Evolutionary conservation across 176 grass and related monocot species (phyloP), one percentile per base, ranked within the genome.

Genomic region (Ensete glaucum): DNA sequence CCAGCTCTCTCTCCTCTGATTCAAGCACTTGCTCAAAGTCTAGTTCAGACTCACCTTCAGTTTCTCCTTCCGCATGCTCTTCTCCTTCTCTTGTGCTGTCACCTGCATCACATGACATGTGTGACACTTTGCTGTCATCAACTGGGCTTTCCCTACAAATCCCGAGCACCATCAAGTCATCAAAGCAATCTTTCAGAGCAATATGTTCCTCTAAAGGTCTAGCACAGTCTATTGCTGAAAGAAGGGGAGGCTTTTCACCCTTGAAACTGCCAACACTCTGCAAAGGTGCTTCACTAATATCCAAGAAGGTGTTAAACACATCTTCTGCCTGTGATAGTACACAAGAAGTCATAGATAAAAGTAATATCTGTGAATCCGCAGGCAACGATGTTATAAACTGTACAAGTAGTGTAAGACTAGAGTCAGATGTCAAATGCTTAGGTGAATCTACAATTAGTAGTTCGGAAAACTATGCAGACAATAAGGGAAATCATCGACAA

Each of bases 11-110:
- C 1, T 89, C 96, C 69, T 94, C 96, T 5, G 88, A 91, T 78
- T 99, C 91, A 62, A 89, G 82, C 27, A 54, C 73, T 59, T 89
- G 86, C 79, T 95, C 96, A 60, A 99, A 99, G 84, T 93, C 86
- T 73, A 94, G 86, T 85, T 94, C 88, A 16, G 96, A 94, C 54
- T 99, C 96, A 71, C 88, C 86, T 78, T 94, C 96, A 71, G 43
- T 89, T 62, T 99, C 96, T 67, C 96, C 91, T 89, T 94, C 88
- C 67, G 87, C 73, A 73, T 82, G 81, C 77, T 91, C 82, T 14
- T 82, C 91, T 20, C 83, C 86, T 62, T 89, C 91, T 70, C 76
- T 91, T 79, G 73, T 77, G 58, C 81, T 67, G 43, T 91, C 85
- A 34, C 86, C 86, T 81, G 82, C 83, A 76, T 87, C 85, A 76